These are phyloP conservation scores for Nakazawaea anatomiae DNA, from an alignment of 805 yeast species.

Conservation along the genomic window DNA sequence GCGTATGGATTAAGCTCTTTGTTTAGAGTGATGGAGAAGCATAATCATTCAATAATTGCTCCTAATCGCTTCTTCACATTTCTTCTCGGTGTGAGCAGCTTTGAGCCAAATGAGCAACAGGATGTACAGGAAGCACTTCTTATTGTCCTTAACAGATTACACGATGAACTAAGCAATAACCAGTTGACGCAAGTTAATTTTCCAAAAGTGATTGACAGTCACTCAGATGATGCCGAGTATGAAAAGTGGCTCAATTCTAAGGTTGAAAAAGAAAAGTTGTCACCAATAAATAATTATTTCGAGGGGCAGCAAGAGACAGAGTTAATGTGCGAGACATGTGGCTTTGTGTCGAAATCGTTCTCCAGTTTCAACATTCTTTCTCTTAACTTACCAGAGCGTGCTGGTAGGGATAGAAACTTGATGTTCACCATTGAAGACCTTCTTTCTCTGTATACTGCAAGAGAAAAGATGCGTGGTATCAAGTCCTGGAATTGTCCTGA, in stretches of 20 bases:
- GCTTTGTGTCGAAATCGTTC: constrained; percentile 51
- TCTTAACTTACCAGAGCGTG: constrained; percentile 49
- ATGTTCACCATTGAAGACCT: constrained; percentile 55
- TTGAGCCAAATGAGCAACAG: constrained; percentile 47
- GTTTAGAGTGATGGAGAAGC: constrained; percentile 16
- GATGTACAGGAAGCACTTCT: constrained; percentile 76
- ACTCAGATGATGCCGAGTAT: constrained; percentile 38
- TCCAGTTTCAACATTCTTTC: constrained; percentile 58
- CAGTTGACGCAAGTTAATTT: constrained; percentile 11
- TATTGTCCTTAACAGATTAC: constrained; percentile 60
- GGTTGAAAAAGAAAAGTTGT: constrained; percentile 50
- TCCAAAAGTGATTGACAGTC: constrained; percentile 13
- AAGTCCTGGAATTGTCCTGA: constrained; percentile 85
- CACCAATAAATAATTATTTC: constrained; percentile 60
- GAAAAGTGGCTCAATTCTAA: constrained; percentile 53
- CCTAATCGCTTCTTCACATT: constrained; percentile 20
- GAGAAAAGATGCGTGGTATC: constrained; percentile 61
- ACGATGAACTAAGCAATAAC: constrained; percentile 49
- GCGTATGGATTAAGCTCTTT: constrained; percentile 18
- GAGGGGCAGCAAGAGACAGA: constrained; percentile 71
- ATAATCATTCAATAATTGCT: constrained; percentile 15
- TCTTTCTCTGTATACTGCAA: constrained; percentile 52
- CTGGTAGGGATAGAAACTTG: constrained; percentile 20
- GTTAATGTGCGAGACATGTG: constrained; percentile 60
- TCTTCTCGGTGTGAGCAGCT: constrained; percentile 9